These are phyloP conservation scores for Tuber borchii DNA, from an alignment of 495 filamentous ascomycete species.

Conservation along the genomic window DNA sequence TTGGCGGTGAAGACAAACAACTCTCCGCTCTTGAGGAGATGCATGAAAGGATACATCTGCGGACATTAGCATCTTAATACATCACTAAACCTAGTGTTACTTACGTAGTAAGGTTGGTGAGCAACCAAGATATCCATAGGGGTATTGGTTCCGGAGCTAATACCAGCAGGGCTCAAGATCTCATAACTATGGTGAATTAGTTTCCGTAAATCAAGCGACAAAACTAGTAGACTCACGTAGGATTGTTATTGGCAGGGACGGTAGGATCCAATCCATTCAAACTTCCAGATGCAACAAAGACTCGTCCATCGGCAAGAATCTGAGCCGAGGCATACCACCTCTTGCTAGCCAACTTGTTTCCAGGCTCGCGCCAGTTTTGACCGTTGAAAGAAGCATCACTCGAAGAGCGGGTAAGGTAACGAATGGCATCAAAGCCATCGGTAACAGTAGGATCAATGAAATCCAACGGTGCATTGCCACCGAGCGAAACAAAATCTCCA, in stretches of 20 bases:
- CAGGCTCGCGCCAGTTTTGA: slow-evolving; percentile 53
- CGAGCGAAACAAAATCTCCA: slow-evolving; percentile 51
- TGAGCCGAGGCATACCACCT: slow-evolving; percentile 59
- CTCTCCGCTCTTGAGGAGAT: slow-evolving; percentile 52
- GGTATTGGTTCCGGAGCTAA: slow-evolving; percentile 46
- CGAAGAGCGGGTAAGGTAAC: slow-evolving; percentile 50
- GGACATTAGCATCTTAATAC: not conserved
- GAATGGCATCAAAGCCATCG: slow-evolving; percentile 55
- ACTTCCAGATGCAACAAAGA: slow-evolving; percentile 59
- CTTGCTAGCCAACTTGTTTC: slow-evolving; percentile 50
- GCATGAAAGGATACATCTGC: slow-evolving; percentile 54
- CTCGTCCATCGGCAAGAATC: slow-evolving; percentile 51
- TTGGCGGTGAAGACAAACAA: slow-evolving; percentile 55
- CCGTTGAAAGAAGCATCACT: slow-evolving; percentile 49
- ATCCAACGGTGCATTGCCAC: slow-evolving; percentile 54
- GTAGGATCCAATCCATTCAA: slow-evolving; percentile 57
- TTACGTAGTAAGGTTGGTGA: slow-evolving; percentile 60
- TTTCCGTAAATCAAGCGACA: not conserved
- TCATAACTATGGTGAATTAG: slow-evolving; percentile 44
- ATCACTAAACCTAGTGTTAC: not conserved
- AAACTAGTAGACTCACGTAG: slow-evolving; percentile 43
- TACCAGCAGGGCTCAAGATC: slow-evolving; percentile 48
- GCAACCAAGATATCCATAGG: slow-evolving; percentile 50
- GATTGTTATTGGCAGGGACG: slow-evolving; percentile 55
- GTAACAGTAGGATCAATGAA: slow-evolving; percentile 54